A percentile compares a stretch with the other conserved stretches of the same genome.
phyloP scores from a whole-genome alignment of 768 basidiomycete species.

The Xanthoconium purpureum region DNA sequence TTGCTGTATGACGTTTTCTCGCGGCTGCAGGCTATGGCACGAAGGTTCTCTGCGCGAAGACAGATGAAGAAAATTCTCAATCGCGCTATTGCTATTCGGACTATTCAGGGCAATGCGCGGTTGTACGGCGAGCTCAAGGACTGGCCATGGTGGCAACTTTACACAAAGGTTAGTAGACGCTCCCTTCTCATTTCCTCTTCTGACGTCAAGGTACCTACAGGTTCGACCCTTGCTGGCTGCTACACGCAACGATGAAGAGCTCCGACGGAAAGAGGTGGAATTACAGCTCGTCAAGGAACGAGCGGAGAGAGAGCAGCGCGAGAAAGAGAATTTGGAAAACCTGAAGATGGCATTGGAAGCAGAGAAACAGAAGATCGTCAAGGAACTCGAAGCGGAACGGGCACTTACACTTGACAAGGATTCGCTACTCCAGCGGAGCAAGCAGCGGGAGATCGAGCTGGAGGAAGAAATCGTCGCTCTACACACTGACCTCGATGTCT shows the following conservation, averaged over 20 bases:
- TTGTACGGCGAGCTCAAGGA: constrained; percentile 86
- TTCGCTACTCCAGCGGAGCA: constrained; percentile 73
- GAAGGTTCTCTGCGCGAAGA: constrained; percentile 82
- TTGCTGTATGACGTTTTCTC: constrained; percentile 89
- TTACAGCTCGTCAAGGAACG: constrained; percentile 75
- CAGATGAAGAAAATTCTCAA: constrained; percentile 95
- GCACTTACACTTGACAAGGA: constrained; percentile 81
- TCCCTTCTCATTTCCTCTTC: background rate
- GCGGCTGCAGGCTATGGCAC: constrained; percentile 77
- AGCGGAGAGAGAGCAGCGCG: constrained; percentile 82
- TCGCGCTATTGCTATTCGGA: constrained; percentile 84
- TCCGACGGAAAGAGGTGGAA: constrained; percentile 84
- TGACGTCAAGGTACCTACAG: constrained; percentile 35
- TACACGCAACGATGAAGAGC: constrained; percentile 88
- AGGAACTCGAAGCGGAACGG: constrained; percentile 80
- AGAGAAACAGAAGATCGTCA: constrained; percentile 80
- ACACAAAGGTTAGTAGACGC: constrained; percentile 65
- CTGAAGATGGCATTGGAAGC: constrained; percentile 80
- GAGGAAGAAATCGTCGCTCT: constrained; percentile 81
- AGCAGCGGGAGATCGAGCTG: constrained; percentile 78
- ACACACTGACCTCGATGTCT: constrained; percentile 77
- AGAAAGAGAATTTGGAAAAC: constrained; percentile 72
- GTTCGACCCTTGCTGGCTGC: constrained; percentile 91
- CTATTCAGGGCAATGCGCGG: constrained; percentile 91
- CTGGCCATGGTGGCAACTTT: constrained; percentile 99